Evolutionary conservation across 305 asterid species (phyloP).

Genomic region (Solanum hybrid): DNA sequence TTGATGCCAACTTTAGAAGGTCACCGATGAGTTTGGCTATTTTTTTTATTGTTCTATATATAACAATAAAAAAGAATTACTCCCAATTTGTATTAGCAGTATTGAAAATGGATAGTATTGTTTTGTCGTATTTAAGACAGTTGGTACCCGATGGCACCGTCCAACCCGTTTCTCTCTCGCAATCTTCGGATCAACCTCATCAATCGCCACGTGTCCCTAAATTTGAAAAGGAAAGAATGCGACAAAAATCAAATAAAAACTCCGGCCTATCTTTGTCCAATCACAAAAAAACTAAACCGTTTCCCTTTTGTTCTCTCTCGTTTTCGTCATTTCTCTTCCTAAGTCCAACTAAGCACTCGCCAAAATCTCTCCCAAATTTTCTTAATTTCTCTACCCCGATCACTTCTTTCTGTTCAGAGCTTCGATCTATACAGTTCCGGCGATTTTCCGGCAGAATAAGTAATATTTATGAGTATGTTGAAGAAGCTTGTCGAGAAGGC

Average conservation of each 20-base stretch:
- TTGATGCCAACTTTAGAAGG: too few relatives aligned
- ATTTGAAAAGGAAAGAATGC: conserved; percentile 17
- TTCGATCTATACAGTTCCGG: not conserved
- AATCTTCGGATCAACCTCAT: conserved; percentile 39
- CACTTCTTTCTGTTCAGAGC: not conserved
- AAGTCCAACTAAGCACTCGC: not conserved
- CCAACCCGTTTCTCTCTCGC: conserved; percentile 29
- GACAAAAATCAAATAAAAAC: conserved; percentile 14
- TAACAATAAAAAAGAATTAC: too few relatives aligned
- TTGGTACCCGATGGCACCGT: conserved; percentile 18
- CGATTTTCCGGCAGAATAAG: not conserved
- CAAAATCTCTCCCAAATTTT: not conserved
- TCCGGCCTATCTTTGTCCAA: conserved; percentile 3
- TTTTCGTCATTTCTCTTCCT: conserved; percentile 5
- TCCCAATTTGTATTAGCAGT: too few relatives aligned
- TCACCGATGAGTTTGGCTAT: too few relatives aligned
- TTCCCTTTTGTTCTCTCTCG: conserved; percentile 1
- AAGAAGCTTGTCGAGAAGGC: conserved; percentile 84
- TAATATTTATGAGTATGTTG: conserved; percentile 27
- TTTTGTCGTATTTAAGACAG: conserved; percentile 15
- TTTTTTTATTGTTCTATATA: too few relatives aligned
- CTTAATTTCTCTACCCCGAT: not conserved
- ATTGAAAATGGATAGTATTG: not conserved
- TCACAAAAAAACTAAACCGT: conserved; percentile 9
- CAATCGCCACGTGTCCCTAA: conserved; percentile 50